These are phyloP conservation scores for Lumnitzera littorea DNA, from an alignment of 345 rosid species.

Conservation along the genomic window DNA sequence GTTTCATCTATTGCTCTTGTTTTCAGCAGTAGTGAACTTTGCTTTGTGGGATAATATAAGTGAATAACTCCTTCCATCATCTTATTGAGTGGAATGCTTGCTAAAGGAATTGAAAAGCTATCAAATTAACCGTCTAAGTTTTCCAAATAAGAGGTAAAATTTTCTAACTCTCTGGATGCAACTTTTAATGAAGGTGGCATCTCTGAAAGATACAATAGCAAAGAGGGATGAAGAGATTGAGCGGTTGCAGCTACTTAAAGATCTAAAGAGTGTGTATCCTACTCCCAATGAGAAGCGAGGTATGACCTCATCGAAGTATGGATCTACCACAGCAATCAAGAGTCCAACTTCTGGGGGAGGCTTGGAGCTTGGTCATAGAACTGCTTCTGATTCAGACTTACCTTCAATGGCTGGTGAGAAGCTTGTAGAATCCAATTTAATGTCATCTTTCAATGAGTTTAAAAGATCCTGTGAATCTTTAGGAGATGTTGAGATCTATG, in stretches of 20 bases:
- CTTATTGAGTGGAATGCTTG: too few relatives aligned
- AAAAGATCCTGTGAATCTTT: constrained; percentile 11
- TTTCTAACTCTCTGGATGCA: constrained; percentile 1
- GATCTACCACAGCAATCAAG: constrained; percentile 13
- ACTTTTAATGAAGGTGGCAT: constrained; percentile 41
- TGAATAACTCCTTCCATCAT: too few relatives aligned
- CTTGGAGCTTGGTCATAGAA: too few relatives aligned
- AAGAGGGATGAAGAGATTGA: constrained; percentile 88
- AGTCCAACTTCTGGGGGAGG: constrained; percentile 18
- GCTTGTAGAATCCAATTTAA: constrained; percentile 21
- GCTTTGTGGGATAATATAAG: too few relatives aligned
- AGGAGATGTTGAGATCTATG: constrained; percentile 19
- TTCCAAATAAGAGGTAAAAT: not conserved
- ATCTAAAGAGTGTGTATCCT: constrained; percentile 31
- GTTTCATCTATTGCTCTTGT: too few relatives aligned
- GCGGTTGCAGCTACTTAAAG: constrained; percentile 54
- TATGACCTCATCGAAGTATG: constrained; percentile 12
- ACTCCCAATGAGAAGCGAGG: constrained; percentile 14
- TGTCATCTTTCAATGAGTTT: constrained; percentile 16
- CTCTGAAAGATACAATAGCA: constrained; percentile 72
- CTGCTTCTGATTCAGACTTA: constrained; percentile 20
- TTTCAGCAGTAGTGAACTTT: too few relatives aligned
- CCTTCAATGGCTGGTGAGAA: constrained; percentile 10
- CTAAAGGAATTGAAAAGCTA: not conserved
- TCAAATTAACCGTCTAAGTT: not conserved